phyloP scores from a whole-genome alignment of 306 rosid species.

The Psophocarpus tetragonolobus region DNA sequence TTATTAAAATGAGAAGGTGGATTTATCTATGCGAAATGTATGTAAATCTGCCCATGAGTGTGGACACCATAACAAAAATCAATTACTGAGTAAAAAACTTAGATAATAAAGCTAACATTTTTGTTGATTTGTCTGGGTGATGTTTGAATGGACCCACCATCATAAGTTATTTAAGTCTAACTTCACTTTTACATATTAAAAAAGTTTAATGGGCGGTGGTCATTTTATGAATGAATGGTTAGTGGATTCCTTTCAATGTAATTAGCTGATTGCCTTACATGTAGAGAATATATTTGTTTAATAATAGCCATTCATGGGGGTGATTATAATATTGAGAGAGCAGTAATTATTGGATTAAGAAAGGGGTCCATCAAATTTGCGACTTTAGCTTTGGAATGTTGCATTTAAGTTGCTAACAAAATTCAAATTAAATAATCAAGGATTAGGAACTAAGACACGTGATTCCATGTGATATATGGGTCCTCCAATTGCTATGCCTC shows the following conservation, averaged over 20 bases:
- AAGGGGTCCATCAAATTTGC: constrained; percentile 44
- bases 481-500: constrained; percentile 44
- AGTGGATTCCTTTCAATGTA: constrained; percentile 48
- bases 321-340: constrained; percentile 33
- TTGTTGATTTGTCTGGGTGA: constrained; percentile 40
- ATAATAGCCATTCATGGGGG: constrained; percentile 29
- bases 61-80: constrained; percentile 48
- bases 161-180: constrained; percentile 15
- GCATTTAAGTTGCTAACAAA: constrained; percentile 42
- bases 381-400: constrained; percentile 52
- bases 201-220: constrained; percentile 44
- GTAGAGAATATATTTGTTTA: constrained; percentile 36
- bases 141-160: constrained; percentile 37
- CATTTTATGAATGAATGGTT: constrained; percentile 49
- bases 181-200: constrained; percentile 8
- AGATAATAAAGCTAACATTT: constrained; percentile 49
- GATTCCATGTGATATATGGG: constrained; percentile 80
- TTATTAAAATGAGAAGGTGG: too few relatives aligned
- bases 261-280: constrained; percentile 33
- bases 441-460: constrained; percentile 55
- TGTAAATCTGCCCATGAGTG: too few relatives aligned
- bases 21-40: too few relatives aligned
- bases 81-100: too few relatives aligned
- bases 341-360: constrained; percentile 45
- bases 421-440: constrained; percentile 38